These are phyloP conservation scores for Cadophora sp. DNA, from an alignment of 2,329 filamentous ascomycete genomes.

Conservation along the genomic window DNA sequence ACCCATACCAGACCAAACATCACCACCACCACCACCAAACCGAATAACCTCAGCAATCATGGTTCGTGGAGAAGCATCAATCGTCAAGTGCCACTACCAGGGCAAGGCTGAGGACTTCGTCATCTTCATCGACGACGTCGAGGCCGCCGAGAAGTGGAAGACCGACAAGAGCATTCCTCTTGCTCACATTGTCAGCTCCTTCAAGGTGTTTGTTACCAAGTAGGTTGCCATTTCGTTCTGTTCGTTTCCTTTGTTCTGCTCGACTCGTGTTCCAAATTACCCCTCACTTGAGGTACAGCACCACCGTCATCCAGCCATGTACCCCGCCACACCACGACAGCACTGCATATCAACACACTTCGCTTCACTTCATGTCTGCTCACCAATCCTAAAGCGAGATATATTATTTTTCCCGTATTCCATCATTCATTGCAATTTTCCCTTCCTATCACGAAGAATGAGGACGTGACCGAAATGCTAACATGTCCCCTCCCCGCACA, in stretches of 20 bases:
- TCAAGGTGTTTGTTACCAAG: slow-evolving; percentile 91
- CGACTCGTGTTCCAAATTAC: slow-evolving; percentile 17
- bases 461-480: background rate
- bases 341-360: background rate
- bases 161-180: slow-evolving; percentile 79
- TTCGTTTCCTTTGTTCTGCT: background rate
- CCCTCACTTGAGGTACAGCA: slow-evolving; percentile 14
- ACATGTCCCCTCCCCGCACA: slow-evolving; percentile 48
- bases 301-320: slow-evolving; percentile 7
- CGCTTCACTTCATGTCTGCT: background rate
- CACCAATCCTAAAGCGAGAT: background rate
- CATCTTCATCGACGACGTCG: slow-evolving; percentile 65
- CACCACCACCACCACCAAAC: slow-evolving; percentile 17
- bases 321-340: slow-evolving; percentile 9
- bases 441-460: background rate
- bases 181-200: slow-evolving; percentile 83
- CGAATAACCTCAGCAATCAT: slow-evolving; percentile 46
- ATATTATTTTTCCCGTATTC: background rate
- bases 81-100: slow-evolving; percentile 74
- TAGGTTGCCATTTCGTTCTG: slow-evolving; percentile 55
- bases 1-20: slow-evolving; percentile 17
- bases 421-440: background rate
- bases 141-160: slow-evolving; percentile 82
- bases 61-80: slow-evolving; percentile 61
- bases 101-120: slow-evolving; percentile 72